Evolutionary conservation across 1,139 yeast genomes (phyloP).

Genomic region (Nakaseomyces delphensis): DNA sequence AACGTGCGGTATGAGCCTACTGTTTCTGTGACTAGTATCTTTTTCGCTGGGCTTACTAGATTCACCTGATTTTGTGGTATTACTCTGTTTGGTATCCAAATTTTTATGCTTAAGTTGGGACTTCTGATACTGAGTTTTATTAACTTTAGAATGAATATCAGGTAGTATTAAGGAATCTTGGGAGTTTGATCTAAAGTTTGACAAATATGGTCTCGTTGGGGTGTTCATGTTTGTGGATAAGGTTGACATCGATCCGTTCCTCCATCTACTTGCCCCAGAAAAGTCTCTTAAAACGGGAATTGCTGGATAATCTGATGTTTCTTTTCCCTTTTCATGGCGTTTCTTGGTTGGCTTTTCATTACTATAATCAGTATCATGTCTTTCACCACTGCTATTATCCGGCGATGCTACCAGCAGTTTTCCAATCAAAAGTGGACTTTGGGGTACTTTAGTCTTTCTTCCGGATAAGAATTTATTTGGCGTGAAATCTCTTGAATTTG

Average conservation of each 20-base stretch:
- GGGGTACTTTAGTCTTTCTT: not conserved
- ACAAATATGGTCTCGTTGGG: conserved; percentile 1
- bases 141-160: not conserved
- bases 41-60: not conserved
- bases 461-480: not conserved
- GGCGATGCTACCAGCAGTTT: conserved; percentile 10
- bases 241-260: conserved; percentile 5
- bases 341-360: not conserved
- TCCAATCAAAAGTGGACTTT: conserved; percentile 14
- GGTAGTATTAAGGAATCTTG: conserved; percentile 1
- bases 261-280: conserved; percentile 13
- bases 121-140: not conserved
- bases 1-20: not conserved
- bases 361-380: not conserved
- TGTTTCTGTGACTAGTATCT: not conserved
- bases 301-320: not conserved
- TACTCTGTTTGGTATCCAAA: not conserved
- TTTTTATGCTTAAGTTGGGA: not conserved
- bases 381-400: not conserved
- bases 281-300: conserved; percentile 12
- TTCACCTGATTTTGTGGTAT: not conserved
- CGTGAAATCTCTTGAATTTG: not conserved
- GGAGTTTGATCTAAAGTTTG: not conserved
- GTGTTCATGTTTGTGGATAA: not conserved
- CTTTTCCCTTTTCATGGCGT: not conserved